A percentile compares a stretch with the other conserved stretches of the same genome.
These are phyloP conservation scores for Tolypocladium album DNA, from an alignment of 2,329 filamentous ascomycete genomes.

Conservation along the genomic window DNA sequence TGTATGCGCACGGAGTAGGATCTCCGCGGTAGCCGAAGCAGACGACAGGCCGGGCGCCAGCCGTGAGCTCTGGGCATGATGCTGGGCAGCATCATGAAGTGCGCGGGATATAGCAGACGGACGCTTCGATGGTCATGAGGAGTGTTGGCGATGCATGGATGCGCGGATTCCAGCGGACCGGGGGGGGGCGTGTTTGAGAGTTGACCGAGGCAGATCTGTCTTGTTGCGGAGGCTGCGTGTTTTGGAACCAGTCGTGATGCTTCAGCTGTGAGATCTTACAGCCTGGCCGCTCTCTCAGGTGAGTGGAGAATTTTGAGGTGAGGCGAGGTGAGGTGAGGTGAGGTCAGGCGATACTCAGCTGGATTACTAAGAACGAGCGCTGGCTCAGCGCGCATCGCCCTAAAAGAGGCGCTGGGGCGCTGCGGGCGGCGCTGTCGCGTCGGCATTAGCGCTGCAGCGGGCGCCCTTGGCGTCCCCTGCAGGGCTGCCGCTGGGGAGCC, in stretches of 20 bases:
- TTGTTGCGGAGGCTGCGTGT: neutral
- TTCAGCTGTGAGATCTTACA: neutral
- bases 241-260: neutral
- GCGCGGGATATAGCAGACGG: neutral
- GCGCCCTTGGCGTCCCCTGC: neutral
- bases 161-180: neutral
- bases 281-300: neutral
- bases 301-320: neutral
- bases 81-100: neutral
- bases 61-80: neutral
- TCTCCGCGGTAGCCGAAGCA: conserved; percentile 7
- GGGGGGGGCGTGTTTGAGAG: neutral
- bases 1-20: conserved; percentile 22
- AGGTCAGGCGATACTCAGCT: neutral
- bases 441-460: neutral
- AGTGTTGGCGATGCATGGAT: neutral
- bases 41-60: neutral
- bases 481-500: neutral
- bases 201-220: too few species aligned
- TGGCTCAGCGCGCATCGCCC: neutral
- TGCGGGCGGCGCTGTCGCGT: neutral
- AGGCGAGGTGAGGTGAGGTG: neutral
- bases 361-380: neutral
- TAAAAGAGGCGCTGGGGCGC: neutral
- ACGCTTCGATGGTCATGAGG: neutral